Evolutionary conservation across 495 filamentous ascomycete species (phyloP).

Genomic region (Hypoxylon intermedium): DNA sequence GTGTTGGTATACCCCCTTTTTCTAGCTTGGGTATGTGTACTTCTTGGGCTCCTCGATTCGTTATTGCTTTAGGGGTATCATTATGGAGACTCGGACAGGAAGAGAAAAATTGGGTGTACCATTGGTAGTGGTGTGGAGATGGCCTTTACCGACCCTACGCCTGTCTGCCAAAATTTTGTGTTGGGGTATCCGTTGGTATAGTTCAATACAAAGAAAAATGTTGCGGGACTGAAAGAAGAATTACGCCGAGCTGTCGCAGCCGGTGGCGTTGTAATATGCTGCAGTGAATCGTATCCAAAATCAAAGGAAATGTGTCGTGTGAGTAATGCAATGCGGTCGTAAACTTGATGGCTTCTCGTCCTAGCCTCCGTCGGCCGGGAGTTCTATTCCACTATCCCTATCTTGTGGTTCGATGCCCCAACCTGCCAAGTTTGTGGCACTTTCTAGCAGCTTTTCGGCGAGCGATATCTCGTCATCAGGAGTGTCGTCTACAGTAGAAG

Average conservation of each 20-base stretch:
- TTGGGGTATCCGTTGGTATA: slow-evolving; percentile 33
- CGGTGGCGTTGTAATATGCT: slow-evolving; percentile 36
- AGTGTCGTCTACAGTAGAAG: slow-evolving; percentile 10
- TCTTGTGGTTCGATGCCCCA: slow-evolving; percentile 54
- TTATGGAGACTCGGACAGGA: slow-evolving; percentile 29
- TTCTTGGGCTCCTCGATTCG: slow-evolving; percentile 25
- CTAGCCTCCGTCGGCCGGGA: slow-evolving; percentile 48
- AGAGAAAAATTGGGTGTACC: slow-evolving; percentile 20
- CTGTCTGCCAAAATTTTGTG: slow-evolving; percentile 25
- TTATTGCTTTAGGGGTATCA: slow-evolving; percentile 42
- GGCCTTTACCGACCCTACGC: slow-evolving; percentile 28
- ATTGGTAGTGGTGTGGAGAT: slow-evolving; percentile 38
- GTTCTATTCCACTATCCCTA: slow-evolving; percentile 62
- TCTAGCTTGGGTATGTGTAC: slow-evolving; percentile 20
- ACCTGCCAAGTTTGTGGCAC: slow-evolving; percentile 8
- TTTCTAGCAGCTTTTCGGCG: slow-evolving; percentile 30
- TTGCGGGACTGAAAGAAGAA: slow-evolving; percentile 12
- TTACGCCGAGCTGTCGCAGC: slow-evolving; percentile 28
- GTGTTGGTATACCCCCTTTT: slow-evolving; percentile 44
- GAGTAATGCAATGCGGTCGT: slow-evolving; percentile 16
- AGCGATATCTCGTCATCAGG: slow-evolving; percentile 39
- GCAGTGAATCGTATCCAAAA: slow-evolving; percentile 34
- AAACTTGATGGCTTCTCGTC: neutral
- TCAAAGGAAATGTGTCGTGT: slow-evolving; percentile 23
- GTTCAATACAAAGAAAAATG: slow-evolving; percentile 16